Base-by-base conservation (phyloP, 345 rosid genomes). In the Arabidopsis arenosa region DNA sequence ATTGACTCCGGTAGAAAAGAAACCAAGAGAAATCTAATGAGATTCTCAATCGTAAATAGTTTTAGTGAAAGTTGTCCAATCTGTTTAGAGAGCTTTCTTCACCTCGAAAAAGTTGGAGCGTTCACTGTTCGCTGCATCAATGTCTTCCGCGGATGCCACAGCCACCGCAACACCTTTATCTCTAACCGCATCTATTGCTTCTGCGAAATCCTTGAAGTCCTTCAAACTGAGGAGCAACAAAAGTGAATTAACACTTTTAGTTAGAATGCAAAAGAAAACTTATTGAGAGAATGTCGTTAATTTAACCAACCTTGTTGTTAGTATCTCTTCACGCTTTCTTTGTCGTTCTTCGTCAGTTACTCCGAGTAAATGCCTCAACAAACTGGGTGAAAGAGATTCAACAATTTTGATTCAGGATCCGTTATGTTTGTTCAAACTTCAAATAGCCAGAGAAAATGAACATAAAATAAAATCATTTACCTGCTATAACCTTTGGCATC, bases 401-500 rank as follows among this genome's bases (percentile, higher is more conserved):
- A 52, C 21, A 63, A 12, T 21, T 28, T 68, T n/a, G 17, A 37
- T 23, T 76, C 49, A 70, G 35, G 21, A 54, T 55, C 53, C 0
- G 26, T 45, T n/a, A 69, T 30, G 63, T 54, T 54, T 2, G 33
- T 61, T 43, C 5, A 61, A 4, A 43, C 17, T 61, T 43, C 5
- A 61, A 4, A 43, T 30, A n/a, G 41, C 11, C 5, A 51, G 17
- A 15, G 11, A 8, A 11, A 36, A 40, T 7, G 9, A 62, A 40
- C 7, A 0, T 4, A 14, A 8, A 1, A 1, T 1, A 21, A 39
- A 37, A 4, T 37, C 21, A 13, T 73, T 40, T 86, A 92, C 99
- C 99, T 90, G 73, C 96, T 92, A 49, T 92, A 95, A 82, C 99
- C 99, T 82, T 92, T 95, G 78, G 99, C 98, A 83, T 92, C 98